Base-by-base conservation (phyloP, 805 yeast genomes). In the Candida schatavii region DNA sequence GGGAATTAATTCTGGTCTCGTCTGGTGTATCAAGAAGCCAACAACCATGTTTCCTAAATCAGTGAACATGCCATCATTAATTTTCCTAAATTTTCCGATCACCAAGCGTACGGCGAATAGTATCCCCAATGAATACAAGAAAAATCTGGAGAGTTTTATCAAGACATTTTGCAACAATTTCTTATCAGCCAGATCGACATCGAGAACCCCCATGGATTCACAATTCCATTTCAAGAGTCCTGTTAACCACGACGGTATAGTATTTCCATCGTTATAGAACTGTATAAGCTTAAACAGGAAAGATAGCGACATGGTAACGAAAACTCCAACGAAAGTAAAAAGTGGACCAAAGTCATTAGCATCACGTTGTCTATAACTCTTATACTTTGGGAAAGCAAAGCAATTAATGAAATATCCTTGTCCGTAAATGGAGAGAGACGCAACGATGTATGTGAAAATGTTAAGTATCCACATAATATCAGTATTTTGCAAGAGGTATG, bases 1-100 rank as follows among this genome's bases (percentile, higher is more conserved):
- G 0, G 89, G 88, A 17, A 83, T 75, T 45, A 77, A 75, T 37
- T 68, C 72, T 20, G 68, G 57, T 39, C 77, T 67, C 0, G 85
- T 65, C 52, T 84, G 88, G 41, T 75, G 75, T 6, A 82, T 57
- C 20, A 82, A 59, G 29, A 77, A 57, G 10, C 76, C 42, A 2
- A 75, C 61, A 1, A 60, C n/a, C 3, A 72, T 39, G 18, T 69
- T 61, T 1, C 59, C 42, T 1, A 74, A 37, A 40, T 69, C 74
- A 10, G 66, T 54, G 5, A 71, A 47, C 13, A 59, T 47, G 21
- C 67, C 62, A n/a, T 46, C 44, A n/a, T 52, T 53, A 7, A 56
- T 41, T 1, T 46, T 44, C 32, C 61, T 51, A 2, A 57, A n/a
- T 23, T 51, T 57, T 2, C 61, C 60, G 2, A 59, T 19, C 0